A percentile compares a stretch with the other conserved stretches of the same genome.
Conservation (phyloP, 345 rosid species). For the Salix koriyanagi region DNA sequence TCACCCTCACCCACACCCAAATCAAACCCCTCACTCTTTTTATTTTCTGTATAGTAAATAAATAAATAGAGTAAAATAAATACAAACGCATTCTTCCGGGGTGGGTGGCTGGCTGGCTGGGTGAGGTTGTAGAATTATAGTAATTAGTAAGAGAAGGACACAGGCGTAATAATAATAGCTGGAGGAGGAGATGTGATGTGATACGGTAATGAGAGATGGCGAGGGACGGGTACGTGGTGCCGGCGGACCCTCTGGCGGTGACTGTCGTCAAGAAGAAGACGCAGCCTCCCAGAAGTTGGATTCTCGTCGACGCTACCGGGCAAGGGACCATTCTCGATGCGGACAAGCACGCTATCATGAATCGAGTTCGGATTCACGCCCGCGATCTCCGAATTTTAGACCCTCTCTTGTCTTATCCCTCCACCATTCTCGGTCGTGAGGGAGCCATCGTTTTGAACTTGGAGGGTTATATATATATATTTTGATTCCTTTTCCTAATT, state of each 20-base stretch:
- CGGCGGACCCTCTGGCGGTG: slow-evolving; percentile 56
- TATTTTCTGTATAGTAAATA: too few relatives aligned
- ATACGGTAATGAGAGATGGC: slow-evolving; percentile 42
- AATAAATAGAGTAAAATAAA: too few relatives aligned
- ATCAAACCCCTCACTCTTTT: too few relatives aligned
- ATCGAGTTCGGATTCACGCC: slow-evolving; percentile 93
- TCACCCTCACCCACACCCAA: too few relatives aligned
- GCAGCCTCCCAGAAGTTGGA: slow-evolving; percentile 69
- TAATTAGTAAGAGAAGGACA: too few relatives aligned
- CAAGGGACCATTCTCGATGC: slow-evolving; percentile 47
- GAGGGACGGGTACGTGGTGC: slow-evolving; percentile 57
- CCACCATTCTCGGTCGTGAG: slow-evolving; percentile 97
- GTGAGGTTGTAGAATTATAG: not conserved
- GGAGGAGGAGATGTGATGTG: slow-evolving; percentile 1
- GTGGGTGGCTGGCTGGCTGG: not conserved
- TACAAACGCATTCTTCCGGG: not conserved
- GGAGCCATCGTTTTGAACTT: slow-evolving; percentile 86
- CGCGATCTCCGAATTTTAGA: slow-evolving; percentile 96
- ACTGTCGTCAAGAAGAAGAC: slow-evolving; percentile 56
- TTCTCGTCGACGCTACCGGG: slow-evolving; percentile 49
- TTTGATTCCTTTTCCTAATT: not conserved
- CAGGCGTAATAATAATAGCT: not conserved
- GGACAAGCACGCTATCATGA: slow-evolving; percentile 89
- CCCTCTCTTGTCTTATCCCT: slow-evolving; percentile 86
- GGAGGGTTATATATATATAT: slow-evolving; percentile 46